phyloP scores from a whole-genome alignment of 2,329 filamentous ascomycete species.

The Fusarium goolgardi region DNA sequence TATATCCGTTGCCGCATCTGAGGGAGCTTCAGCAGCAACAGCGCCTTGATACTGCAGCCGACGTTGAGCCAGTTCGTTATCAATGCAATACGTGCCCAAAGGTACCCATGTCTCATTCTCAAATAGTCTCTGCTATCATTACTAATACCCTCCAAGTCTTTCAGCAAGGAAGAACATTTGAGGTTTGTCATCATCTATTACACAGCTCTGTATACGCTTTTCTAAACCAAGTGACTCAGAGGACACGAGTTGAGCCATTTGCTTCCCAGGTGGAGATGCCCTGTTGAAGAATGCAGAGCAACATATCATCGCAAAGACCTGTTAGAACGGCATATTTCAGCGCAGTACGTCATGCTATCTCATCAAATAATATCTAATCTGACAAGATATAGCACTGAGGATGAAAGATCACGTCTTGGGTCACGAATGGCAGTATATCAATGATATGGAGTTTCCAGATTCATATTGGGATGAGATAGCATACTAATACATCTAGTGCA shows the following conservation, averaged over 20 bases:
- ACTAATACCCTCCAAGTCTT: not conserved
- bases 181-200: not conserved
- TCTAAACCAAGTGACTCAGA: not conserved
- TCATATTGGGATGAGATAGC: too few species aligned
- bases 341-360: not conserved
- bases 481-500: too few species aligned
- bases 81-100: not conserved
- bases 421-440: too few species aligned
- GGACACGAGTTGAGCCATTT: not conserved
- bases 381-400: too few species aligned
- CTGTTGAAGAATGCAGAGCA: not conserved
- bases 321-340: not conserved
- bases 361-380: too few species aligned
- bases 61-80: too few species aligned
- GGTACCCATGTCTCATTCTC: not conserved
- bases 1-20: too few species aligned
- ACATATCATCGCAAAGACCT: not conserved
- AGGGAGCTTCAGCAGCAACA: too few species aligned
- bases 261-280: not conserved
- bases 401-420: too few species aligned
- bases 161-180: not conserved
- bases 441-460: too few species aligned
- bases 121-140: not conserved
- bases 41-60: too few species aligned
- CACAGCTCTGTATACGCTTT: not conserved